A percentile compares a stretch with the other conserved stretches of the same genome.
phyloP scores from a whole-genome alignment of 352 stramenopile species.

The Pythium vanterpoolii region DNA sequence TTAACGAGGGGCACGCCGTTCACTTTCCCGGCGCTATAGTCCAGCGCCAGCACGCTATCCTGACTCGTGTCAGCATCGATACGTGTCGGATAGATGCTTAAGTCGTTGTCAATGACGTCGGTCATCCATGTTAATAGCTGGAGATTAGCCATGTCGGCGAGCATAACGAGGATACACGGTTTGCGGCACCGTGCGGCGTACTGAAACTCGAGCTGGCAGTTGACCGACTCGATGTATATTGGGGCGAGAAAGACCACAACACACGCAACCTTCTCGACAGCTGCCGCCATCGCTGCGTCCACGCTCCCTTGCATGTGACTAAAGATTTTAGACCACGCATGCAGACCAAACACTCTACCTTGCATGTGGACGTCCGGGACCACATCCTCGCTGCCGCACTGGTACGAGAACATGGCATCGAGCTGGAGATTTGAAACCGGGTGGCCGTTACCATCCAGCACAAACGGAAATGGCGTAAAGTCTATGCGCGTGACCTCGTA shows the following conservation, averaged over 20 bases:
- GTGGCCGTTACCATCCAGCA: slow-evolving; percentile 38
- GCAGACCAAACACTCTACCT: slow-evolving; percentile 31
- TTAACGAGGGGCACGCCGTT: slow-evolving; percentile 30
- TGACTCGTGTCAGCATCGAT: not conserved
- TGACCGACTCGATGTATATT: slow-evolving; percentile 44
- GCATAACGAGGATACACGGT: slow-evolving; percentile 43
- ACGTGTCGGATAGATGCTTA: slow-evolving; percentile 35
- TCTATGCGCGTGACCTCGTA: slow-evolving; percentile 38
- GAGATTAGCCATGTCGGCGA: slow-evolving; percentile 32
- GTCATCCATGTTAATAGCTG: slow-evolving; percentile 39
- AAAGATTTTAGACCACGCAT: slow-evolving; percentile 56
- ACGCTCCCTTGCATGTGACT: slow-evolving; percentile 68
- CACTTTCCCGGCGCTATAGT: slow-evolving; percentile 28
- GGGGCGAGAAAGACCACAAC: slow-evolving; percentile 53
- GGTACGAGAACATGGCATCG: slow-evolving; percentile 61
- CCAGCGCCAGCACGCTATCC: slow-evolving; percentile 26
- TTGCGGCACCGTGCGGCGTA: slow-evolving; percentile 41
- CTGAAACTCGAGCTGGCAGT: slow-evolving; percentile 55
- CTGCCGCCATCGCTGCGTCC: slow-evolving; percentile 56
- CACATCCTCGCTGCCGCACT: slow-evolving; percentile 39
- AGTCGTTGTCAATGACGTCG: slow-evolving; percentile 25
- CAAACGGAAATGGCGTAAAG: slow-evolving; percentile 26
- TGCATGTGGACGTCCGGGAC: slow-evolving; percentile 47
- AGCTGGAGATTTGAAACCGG: slow-evolving; percentile 34
- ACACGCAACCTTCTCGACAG: slow-evolving; percentile 51